Base-by-base conservation (phyloP, 257 asterid genomes). In the Fraxinus anomala region DNA sequence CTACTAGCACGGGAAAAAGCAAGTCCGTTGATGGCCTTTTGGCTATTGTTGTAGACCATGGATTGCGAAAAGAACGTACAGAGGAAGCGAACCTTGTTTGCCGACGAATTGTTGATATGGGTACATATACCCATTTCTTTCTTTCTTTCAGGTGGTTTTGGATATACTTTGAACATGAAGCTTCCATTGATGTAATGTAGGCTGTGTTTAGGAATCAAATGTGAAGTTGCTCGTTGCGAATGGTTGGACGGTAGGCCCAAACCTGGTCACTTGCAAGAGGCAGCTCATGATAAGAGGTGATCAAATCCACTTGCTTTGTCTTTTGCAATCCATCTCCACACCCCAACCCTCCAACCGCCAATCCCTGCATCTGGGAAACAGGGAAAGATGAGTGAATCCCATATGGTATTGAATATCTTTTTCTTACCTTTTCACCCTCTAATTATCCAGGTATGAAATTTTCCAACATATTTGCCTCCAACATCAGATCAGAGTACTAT, bases 21-120 rank as follows among this genome's bases (percentile, higher is more conserved):
- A 83, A 81, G 80, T 65, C 34, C 7, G 47, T 89, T 83, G 94
- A 89, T 12, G 97, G 96, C 42, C 89, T 93, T 80, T 83, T 93
- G 82, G 97, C 94, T 66, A 85, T 95, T 75, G 92, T 93, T 75
- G 94, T 95, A 72, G 94, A 95, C 87, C 99, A 93, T 86, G 97
- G 92, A 76, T 79, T 95, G 76, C 92, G 99, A 40, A 71, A 85
- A 68, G 98, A 95, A 85, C 93, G 97, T 79, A 86, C 83, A 37
- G 92, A 87, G 68, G 98, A 95, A 83, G 94, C 97, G 6, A 77
- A 81, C 78, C 85, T 88, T 82, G 98, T 93, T 59, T 39, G 74
- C 30, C 42, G 14, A 63, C 93, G 97, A 82, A 87, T 93, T 81
- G 70, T 44, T 12, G 85, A 87, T 70, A 93, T 95, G 99, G 99